A percentile compares a stretch with the other conserved stretches of the same genome.
Evolutionary conservation across 352 stramenopile genomes (phyloP).

Genomic region (Phytopythium ostracodes): DNA sequence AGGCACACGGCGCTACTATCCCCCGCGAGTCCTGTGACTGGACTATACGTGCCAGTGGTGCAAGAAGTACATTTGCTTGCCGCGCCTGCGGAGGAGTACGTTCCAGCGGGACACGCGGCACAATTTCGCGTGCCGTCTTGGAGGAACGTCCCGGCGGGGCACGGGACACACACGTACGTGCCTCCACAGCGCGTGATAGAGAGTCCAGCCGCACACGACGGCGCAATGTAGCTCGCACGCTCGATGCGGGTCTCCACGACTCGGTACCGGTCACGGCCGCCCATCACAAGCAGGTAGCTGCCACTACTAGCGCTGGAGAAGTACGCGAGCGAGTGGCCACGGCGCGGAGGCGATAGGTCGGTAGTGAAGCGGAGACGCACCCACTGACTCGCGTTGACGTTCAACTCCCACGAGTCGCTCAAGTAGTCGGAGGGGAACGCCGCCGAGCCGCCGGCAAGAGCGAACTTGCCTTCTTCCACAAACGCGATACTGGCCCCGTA

Average conservation of each 20-base stretch:
- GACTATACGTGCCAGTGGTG: conserved; percentile 44
- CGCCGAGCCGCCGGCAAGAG: conserved; percentile 59
- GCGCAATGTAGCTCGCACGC: conserved; percentile 43
- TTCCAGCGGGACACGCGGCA: conserved; percentile 34
- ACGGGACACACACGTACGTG: conserved; percentile 66
- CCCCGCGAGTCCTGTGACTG: conserved; percentile 30
- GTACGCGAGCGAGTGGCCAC: conserved; percentile 51
- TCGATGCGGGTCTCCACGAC: conserved; percentile 54
- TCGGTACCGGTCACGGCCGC: conserved; percentile 54
- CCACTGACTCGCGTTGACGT: conserved; percentile 66
- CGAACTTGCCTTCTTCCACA: conserved; percentile 56
- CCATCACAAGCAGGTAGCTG: conserved; percentile 45
- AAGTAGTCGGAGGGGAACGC: conserved; percentile 77
- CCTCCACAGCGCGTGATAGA: conserved; percentile 54
- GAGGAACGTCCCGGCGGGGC: conserved; percentile 49
- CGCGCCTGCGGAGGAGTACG: conserved; percentile 36
- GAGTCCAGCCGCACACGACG: conserved; percentile 37
- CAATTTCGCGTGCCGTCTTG: conserved; percentile 53
- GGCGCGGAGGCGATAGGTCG: conserved; percentile 46
- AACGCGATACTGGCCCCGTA: conserved; percentile 52
- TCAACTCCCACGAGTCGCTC: conserved; percentile 65
- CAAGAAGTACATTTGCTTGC: conserved; percentile 39
- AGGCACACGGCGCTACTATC: conserved; percentile 26
- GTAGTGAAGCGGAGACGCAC: conserved; percentile 40
- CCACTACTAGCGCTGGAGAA: conserved; percentile 20